phyloP scores from a whole-genome alignment of 306 rosid species.

The Lagenaria siceraria region DNA sequence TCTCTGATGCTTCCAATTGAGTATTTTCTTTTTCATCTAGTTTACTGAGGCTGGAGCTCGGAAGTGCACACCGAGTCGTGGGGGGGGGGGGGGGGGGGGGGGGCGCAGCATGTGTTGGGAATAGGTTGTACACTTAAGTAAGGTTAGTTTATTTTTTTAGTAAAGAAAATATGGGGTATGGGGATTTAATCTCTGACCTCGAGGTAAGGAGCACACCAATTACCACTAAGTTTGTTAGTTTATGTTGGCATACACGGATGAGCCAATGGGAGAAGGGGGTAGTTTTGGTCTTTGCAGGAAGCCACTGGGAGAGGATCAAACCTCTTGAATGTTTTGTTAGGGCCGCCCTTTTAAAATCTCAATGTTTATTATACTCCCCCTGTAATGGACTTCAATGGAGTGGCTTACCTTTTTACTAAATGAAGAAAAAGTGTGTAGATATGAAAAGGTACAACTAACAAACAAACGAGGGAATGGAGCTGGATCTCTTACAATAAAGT shows the following conservation, averaged over 20 bases:
- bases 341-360: neutral
- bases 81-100: no score
- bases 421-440: neutral
- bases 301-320: neutral
- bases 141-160: no score
- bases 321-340: neutral
- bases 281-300: neutral
- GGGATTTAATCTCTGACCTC: no score
- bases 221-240: neutral
- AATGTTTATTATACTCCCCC: neutral
- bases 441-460: neutral
- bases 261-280: neutral
- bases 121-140: neutral
- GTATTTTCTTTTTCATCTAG: neutral
- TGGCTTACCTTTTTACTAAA: neutral
- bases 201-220: no score
- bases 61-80: neutral
- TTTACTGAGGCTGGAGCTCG: neutral
- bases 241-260: neutral
- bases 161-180: no score
- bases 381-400: neutral
- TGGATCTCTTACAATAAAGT: neutral
- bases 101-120: neutral
- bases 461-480: neutral
- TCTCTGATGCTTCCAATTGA: neutral